Percentiles rank a stretch among this genome's conserved stretches.
Evolutionary conservation across 352 stramenopile genomes (phyloP).

Genomic region (Globisporangium apiculatum): DNA sequence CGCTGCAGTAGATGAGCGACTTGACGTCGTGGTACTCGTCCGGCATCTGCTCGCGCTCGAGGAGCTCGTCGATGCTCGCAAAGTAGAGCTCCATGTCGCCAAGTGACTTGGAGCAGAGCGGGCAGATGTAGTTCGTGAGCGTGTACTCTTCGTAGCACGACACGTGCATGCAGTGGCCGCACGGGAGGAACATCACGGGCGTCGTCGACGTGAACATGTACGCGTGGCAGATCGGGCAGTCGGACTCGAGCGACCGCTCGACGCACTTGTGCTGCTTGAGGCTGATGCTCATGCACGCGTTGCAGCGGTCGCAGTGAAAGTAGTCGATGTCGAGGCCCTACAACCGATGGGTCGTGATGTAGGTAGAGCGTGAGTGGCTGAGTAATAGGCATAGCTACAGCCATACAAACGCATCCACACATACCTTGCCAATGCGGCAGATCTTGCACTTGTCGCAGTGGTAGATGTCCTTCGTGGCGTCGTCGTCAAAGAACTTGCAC

Average conservation of each 20-base stretch:
- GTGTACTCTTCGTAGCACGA: constrained; percentile 94
- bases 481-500: constrained; percentile 96
- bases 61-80: constrained; percentile 77
- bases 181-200: constrained; percentile 92
- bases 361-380: neutral
- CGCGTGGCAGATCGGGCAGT: constrained; percentile 94
- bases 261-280: constrained; percentile 92
- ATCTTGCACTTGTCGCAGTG: constrained; percentile 98
- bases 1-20: constrained; percentile 79
- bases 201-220: constrained; percentile 96
- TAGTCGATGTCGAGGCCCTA: constrained; percentile 94
- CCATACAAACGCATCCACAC: neutral
- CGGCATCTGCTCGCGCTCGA: constrained; percentile 76
- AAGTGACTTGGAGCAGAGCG: constrained; percentile 92
- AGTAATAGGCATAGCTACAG: neutral
- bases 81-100: constrained; percentile 92
- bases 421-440: constrained; percentile 89
- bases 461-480: constrained; percentile 91
- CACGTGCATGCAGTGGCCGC: constrained; percentile 95
- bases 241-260: constrained; percentile 91
- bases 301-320: constrained; percentile 97
- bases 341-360: neutral
- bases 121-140: constrained; percentile 93
- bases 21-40: constrained; percentile 67
- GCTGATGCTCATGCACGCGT: constrained; percentile 94